Percentiles rank a stretch among this genome's conserved stretches.
Conservation (phyloP, 208 protist species). For the Trypanosoma conorhini region DNA sequence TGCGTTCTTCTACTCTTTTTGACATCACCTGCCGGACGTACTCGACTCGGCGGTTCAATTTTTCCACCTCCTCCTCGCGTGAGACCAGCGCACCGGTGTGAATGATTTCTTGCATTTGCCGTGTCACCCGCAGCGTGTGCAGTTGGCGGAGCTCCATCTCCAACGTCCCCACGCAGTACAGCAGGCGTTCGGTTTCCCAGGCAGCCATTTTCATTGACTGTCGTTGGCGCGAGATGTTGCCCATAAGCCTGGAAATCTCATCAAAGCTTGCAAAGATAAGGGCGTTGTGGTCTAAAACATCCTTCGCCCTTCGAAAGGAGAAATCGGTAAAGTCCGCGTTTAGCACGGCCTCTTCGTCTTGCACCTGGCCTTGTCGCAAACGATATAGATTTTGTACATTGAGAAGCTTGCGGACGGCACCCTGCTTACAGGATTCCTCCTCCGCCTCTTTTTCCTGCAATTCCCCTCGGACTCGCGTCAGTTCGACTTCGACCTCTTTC, state of each 20-base stretch:
- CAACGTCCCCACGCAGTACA: constrained; percentile 74
- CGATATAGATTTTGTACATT: constrained; percentile 75
- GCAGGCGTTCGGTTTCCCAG: constrained; percentile 76
- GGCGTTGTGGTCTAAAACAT: constrained; percentile 81
- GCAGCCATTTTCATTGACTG: constrained; percentile 77
- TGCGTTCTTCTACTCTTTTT: constrained; percentile 75
- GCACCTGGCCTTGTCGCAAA: constrained; percentile 93
- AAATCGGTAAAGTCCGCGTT: constrained; percentile 80
- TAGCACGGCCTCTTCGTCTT: constrained; percentile 85
- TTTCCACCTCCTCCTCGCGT: constrained; percentile 62
- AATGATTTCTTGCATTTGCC: constrained; percentile 94
- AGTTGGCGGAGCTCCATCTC: constrained; percentile 91
- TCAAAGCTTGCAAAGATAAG: constrained; percentile 77
- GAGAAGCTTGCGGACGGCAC: constrained; percentile 41
- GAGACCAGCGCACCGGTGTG: constrained; percentile 67
- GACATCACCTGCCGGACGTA: constrained; percentile 69
- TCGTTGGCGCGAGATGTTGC: constrained; percentile 74
- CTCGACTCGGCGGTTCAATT: constrained; percentile 77
- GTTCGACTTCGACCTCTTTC: constrained; percentile 29
- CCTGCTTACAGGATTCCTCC: constrained; percentile 25
- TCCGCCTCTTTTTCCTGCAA: constrained; percentile 32
- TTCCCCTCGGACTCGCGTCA: constrained; percentile 16
- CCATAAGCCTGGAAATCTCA: constrained; percentile 74
- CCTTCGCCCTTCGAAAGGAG: constrained; percentile 65
- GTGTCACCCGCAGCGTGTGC: constrained; percentile 95